phyloP scores from a whole-genome alignment of 2,329 filamentous ascomycete species.

The Cordyceps militaris region DNA sequence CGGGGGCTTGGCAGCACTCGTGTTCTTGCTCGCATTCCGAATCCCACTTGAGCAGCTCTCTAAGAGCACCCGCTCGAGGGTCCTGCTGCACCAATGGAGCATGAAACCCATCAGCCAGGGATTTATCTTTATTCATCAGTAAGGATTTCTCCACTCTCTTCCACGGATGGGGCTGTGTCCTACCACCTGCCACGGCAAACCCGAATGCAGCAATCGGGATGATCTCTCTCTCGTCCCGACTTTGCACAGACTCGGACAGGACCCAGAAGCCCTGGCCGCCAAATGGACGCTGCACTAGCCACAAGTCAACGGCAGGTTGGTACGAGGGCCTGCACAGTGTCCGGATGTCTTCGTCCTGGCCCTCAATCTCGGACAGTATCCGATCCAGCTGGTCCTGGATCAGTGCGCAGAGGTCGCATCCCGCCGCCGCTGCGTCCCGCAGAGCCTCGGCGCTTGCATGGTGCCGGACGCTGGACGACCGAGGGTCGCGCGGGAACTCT shows the following conservation, averaged over 20 bases:
- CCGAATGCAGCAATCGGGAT: neutral
- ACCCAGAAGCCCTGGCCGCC: conserved; percentile 8
- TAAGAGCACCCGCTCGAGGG: neutral
- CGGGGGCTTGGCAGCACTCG: neutral
- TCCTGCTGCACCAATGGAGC: neutral
- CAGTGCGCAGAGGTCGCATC: conserved; percentile 4
- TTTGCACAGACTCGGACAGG: neutral
- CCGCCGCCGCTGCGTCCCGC: neutral
- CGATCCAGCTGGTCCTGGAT: neutral
- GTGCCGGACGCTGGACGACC: neutral
- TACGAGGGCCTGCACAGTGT: neutral
- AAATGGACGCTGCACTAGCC: neutral
- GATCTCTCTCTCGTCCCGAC: neutral
- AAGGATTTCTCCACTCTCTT: neutral
- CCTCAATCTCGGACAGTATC: neutral
- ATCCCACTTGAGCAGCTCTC: neutral
- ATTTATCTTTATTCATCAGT: neutral
- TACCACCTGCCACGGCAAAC: neutral
- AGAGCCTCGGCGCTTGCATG: neutral
- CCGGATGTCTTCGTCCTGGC: neutral
- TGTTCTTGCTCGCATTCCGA: neutral
- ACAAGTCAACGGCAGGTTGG: neutral
- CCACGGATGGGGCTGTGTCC: neutral
- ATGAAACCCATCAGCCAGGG: neutral
- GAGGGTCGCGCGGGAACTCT: neutral